phyloP scores from a whole-genome alignment of 2,329 filamentous ascomycete genomes.

The Westerdykella aurantiaca region DNA sequence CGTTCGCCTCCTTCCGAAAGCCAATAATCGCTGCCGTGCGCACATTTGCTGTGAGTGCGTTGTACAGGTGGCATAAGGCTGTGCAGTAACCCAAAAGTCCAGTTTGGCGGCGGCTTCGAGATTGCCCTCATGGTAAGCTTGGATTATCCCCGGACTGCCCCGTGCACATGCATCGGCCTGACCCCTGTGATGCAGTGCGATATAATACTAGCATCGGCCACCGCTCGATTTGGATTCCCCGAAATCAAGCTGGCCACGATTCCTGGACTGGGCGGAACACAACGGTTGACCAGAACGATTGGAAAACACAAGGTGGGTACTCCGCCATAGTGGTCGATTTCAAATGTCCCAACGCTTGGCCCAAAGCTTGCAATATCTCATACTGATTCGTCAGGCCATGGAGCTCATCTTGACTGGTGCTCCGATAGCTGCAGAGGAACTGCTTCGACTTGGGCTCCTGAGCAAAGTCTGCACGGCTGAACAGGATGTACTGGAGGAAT shows the following conservation, averaged over 20 bases:
- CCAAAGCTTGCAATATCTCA: background rate
- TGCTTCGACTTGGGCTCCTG: constrained; percentile 40
- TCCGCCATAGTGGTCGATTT: constrained; percentile 6
- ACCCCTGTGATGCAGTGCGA: constrained; percentile 51
- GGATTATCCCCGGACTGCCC: constrained; percentile 23
- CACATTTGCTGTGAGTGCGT: constrained; percentile 60
- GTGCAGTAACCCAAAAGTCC: constrained; percentile 3
- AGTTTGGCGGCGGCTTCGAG: constrained; percentile 85
- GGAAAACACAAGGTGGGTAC: constrained; percentile 36
- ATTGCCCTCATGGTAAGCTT: constrained; percentile 73
- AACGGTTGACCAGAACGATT: constrained; percentile 67
- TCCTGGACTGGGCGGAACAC: constrained; percentile 83
- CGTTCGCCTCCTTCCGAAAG: constrained; percentile 77
- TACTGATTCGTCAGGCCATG: constrained; percentile 36
- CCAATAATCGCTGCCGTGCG: constrained; percentile 89
- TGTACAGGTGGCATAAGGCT: background rate
- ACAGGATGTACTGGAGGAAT: constrained; percentile 35
- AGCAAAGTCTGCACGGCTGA: constrained; percentile 34
- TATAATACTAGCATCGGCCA: constrained; percentile 77
- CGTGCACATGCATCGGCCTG: background rate
- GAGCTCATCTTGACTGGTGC: constrained; percentile 42
- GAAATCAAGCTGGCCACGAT: constrained; percentile 92
- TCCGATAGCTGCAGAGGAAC: constrained; percentile 33
- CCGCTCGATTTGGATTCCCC: constrained; percentile 87
- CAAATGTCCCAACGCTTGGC: constrained; percentile 3